Conservation (phyloP, 2,329 filamentous ascomycete genomes). For the Pseudogymnoascus sp. region DNA sequence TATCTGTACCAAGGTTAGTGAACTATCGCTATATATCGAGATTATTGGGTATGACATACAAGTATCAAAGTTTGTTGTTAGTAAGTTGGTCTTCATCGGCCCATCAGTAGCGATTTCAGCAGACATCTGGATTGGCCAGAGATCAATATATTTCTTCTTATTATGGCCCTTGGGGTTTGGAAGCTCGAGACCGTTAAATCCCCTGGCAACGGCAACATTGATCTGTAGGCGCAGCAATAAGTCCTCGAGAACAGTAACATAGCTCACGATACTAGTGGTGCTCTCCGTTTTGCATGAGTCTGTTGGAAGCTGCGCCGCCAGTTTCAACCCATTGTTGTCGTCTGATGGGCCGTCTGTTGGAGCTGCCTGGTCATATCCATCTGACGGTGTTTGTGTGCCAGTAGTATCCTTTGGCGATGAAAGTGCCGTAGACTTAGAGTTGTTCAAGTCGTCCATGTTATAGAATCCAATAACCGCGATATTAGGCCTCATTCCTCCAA, state of each 20-base stretch:
- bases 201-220: constrained; percentile 77
- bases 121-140: constrained; percentile 93
- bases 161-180: constrained; percentile 46
- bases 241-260: constrained; percentile 77
- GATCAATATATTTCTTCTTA: constrained; percentile 70
- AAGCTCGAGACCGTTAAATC: constrained; percentile 68
- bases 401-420: constrained; percentile 19
- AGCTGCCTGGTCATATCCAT: neutral
- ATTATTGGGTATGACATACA: constrained; percentile 42
- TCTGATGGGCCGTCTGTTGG: constrained; percentile 29
- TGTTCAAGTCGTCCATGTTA: constrained; percentile 67
- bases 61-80: constrained; percentile 87
- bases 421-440: constrained; percentile 29
- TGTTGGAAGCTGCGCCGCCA: constrained; percentile 56
- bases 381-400: neutral
- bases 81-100: constrained; percentile 44
- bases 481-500: constrained; percentile 84
- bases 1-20: constrained; percentile 36
- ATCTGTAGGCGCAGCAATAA: constrained; percentile 68
- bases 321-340: constrained; percentile 46
- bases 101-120: constrained; percentile 64
- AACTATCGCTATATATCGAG: neutral
- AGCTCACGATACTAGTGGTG: constrained; percentile 62
- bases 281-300: constrained; percentile 60
- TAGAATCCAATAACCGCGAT: constrained; percentile 76